Conservation (phyloP, 495 filamentous ascomycete genomes). For the Friedmanniomyces endolithicus region DNA sequence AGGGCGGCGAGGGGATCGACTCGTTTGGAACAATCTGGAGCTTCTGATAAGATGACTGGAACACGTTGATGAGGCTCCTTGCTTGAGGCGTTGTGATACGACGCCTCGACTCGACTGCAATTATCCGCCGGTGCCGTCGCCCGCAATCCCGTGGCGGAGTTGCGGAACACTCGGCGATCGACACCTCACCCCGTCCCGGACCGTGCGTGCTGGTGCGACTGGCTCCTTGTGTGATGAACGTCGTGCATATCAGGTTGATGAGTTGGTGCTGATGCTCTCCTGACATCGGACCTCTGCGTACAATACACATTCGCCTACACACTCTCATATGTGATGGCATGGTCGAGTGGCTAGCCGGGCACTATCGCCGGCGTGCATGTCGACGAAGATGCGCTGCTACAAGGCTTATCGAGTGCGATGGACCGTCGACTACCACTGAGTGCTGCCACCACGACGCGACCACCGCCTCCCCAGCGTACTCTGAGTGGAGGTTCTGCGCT, state of each 20-base stretch:
- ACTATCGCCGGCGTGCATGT: not conserved
- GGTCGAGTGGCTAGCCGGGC: not conserved
- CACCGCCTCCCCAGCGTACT: conserved; percentile 11
- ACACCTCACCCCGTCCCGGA: too few species aligned
- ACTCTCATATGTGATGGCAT: not conserved
- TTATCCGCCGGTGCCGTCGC: not conserved
- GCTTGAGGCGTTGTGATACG: too few species aligned
- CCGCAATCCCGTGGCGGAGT: not conserved
- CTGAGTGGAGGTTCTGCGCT: conserved; percentile 4
- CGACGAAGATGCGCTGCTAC: conserved; percentile 6
- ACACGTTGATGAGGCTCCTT: too few species aligned
- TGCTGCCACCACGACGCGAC: not conserved
- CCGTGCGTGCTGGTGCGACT: too few species aligned
- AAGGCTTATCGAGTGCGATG: conserved; percentile 9
- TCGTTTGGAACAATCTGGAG: too few species aligned
- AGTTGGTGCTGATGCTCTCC: not conserved
- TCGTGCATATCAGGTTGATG: not conserved
- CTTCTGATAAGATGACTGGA: too few species aligned
- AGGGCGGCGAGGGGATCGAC: too few species aligned
- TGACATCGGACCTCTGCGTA: not conserved
- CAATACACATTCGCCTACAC: not conserved
- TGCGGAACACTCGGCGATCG: not conserved
- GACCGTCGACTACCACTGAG: conserved; percentile 11
- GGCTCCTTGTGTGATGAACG: not conserved
- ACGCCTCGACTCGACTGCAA: too few species aligned